phyloP scores from a whole-genome alignment of 805 yeast genomes.

The Zygoascus flipseniorum region DNA sequence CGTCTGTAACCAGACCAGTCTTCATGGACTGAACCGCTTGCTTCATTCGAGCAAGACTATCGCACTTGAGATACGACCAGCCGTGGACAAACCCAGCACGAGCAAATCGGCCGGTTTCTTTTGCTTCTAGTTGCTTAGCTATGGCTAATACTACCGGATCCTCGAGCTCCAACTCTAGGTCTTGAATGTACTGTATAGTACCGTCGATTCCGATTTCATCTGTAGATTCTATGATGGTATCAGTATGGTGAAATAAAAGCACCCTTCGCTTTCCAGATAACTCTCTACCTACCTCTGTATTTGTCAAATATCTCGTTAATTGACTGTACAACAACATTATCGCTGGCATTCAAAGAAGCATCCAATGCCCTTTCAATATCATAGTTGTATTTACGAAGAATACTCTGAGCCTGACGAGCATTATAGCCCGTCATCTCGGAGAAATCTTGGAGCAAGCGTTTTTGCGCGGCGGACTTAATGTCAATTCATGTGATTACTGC shows the following conservation, averaged over 20 bases:
- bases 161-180: conserved; percentile 64
- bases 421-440: conserved; percentile 11
- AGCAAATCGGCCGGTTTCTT: conserved; percentile 55
- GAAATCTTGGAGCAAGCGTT: neutral
- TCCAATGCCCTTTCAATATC: conserved; percentile 27
- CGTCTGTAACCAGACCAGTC: conserved; percentile 23
- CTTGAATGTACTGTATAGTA: conserved; percentile 57
- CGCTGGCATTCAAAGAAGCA: conserved; percentile 24
- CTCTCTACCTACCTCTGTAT: conserved; percentile 19
- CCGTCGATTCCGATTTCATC: conserved; percentile 67
- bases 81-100: conserved; percentile 42
- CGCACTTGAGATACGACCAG: conserved; percentile 37
- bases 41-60: conserved; percentile 41
- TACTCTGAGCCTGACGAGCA: conserved; percentile 9
- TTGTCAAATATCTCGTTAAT: conserved; percentile 17
- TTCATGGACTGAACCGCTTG: conserved; percentile 29
- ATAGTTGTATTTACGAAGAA: conserved; percentile 23
- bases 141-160: conserved; percentile 62
- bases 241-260: neutral
- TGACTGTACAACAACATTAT: conserved; percentile 4
- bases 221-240: conserved; percentile 14
- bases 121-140: conserved; percentile 60
- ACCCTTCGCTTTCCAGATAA: neutral
- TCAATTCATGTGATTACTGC: neutral
- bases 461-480: neutral